Evolutionary conservation across 345 rosid species (phyloP), one percentile per base, ranked within the genome.

Genomic region (Acer saccharum): DNA sequence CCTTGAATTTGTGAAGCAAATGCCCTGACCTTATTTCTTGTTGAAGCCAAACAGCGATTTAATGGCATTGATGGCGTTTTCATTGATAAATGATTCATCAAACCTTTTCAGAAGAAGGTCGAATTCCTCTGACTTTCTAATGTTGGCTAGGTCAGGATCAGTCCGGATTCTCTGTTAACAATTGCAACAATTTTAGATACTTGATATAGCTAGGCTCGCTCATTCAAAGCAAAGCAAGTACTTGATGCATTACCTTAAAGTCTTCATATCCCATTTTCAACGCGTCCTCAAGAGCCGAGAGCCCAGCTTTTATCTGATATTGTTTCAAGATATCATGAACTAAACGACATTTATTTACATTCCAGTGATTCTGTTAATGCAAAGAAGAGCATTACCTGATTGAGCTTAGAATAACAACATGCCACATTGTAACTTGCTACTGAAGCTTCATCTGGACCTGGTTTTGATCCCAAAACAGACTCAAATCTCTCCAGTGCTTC

Each of bases 11-110:
- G 23, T 75, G 27, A 68, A 74, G 80, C 67, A 81, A 82, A 72
- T 65, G 75, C 69, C 69, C 70, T n/a, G 81, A 68, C 68, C 80
- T 76, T 88, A 92, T 64, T 90, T 87, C 88, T 89, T 92, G 90
- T 86, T 84, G 82, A 90, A 92, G 67, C 97, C 97, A 64, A 96
- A 94, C 79, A 96, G 79, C 43, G 98, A 94, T 75, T 94, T 96
- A 75, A 96, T 90, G 77, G 98, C 99, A 71, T 94, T 88, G 79
- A 96, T 85, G 76, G 99, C 98, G 69, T 86, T 91, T 88, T 94
- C 97, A 14, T 96, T 94, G 91, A 94, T 94, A 80, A 92, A 96
- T 10, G 99, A 94, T 84, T 96, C 99, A 18, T 96, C 99, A 41
- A 87, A 96, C 77, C 87, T 88, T 84, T 92, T 92, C 80, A 94